A percentile compares a stretch with the other conserved stretches of the same genome.
phyloP scores from a whole-genome alignment of 2,329 filamentous ascomycete species.

The Ascocoryne sarcoides region DNA sequence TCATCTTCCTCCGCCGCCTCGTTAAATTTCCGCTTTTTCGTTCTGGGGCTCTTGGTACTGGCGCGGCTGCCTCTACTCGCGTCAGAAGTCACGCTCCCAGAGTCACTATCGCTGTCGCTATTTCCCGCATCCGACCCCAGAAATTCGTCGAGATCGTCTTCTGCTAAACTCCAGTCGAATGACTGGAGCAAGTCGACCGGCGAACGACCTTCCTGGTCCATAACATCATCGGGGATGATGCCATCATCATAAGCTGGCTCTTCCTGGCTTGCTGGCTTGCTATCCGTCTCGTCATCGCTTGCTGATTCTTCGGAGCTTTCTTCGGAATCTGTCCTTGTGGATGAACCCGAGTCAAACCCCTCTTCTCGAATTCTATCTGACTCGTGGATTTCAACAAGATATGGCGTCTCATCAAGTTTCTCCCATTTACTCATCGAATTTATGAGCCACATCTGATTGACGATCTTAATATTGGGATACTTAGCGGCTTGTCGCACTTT shows the following conservation, averaged over 20 bases:
- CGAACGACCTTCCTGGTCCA: constrained; percentile 40
- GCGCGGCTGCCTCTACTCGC: constrained; percentile 12
- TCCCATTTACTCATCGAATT: constrained; percentile 81
- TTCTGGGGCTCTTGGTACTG: constrained; percentile 16
- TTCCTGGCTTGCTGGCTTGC: constrained; percentile 22
- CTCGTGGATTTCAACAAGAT: constrained; percentile 56
- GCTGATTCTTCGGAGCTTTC: neutral
- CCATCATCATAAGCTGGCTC: constrained; percentile 38
- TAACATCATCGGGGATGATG: constrained; percentile 40
- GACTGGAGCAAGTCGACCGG: constrained; percentile 48
- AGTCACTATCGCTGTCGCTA: constrained; percentile 30
- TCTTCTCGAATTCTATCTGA: constrained; percentile 40
- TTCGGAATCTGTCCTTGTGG: constrained; percentile 32
- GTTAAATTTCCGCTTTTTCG: constrained; percentile 26
- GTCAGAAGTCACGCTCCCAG: neutral
- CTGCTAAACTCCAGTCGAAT: constrained; percentile 54
- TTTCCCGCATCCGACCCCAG: constrained; percentile 48
- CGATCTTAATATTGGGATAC: constrained; percentile 77
- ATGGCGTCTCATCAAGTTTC: constrained; percentile 63
- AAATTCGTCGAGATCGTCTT: constrained; percentile 71
- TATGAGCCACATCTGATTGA: constrained; percentile 82
- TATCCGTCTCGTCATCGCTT: constrained; percentile 24
- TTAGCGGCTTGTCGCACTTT: constrained; percentile 84
- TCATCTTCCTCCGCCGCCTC: constrained; percentile 36
- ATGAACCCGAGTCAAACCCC: constrained; percentile 37